Evolutionary conservation across 371 early-diverging fungal genomes (phyloP), one percentile per base, ranked within the genome.

Genomic region (Phascolomyces articulosus): DNA sequence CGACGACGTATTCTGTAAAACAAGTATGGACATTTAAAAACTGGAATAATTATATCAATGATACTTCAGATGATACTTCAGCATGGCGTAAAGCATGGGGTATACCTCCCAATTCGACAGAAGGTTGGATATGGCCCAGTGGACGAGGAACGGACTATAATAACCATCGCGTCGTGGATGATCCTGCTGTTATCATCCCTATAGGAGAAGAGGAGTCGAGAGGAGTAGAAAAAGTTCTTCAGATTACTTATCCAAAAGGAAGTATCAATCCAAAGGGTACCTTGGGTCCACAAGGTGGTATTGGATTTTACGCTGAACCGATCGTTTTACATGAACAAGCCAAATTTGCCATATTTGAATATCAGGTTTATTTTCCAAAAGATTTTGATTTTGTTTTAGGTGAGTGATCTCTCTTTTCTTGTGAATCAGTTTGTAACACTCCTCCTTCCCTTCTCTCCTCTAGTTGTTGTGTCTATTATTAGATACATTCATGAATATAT

Each of bases 361-460:
- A 82, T 61, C 67, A 79, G 29, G 78, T 86, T n/a, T 85, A 63
- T 40, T 86, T 85, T 61, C 80, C 83, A n/a, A 64, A 68, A 16
- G 70, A 69, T 18, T 87, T 86, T 58, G 57, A 84, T 26, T 87
- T 84, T 70, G 82, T 82, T 13, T 72, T 77, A 67, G 87, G 87
- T 70, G 68, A 40, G 15, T 13, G 15, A 21, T 26, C 34, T 24
- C 2, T 9, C 34, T 34, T 44, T 38, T 38, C 38, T 38, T 9
- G 13, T 8, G 1, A 44, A 16, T 15, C 44, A 0, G 44, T n/a
- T 44, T 1, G 15, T 7, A 13, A 44, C 16, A n/a, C n/a, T n/a
- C n/a, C n/a, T n/a, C n/a, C n/a, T n/a, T n/a, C n/a, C n/a, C n/a
- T n/a, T n/a, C n/a, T n/a, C n/a, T n/a, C n/a, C n/a, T n/a, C n/a